Base-by-base conservation (phyloP, 306 rosid species). In the Arachis hypogaea region DNA sequence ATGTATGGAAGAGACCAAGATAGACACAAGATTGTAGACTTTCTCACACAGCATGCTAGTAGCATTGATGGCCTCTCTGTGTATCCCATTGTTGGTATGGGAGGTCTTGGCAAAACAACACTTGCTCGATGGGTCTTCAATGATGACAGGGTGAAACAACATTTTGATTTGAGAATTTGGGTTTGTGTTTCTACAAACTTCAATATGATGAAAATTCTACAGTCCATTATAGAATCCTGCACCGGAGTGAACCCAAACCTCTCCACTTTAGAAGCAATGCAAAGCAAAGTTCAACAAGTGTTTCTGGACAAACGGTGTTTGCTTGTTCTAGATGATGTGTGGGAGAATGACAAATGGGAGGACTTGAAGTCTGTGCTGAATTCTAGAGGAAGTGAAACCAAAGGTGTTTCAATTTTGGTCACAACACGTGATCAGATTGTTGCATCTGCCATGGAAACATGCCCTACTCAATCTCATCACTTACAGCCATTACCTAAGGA, bases 371-470 rank as follows among this genome's bases (percentile, higher is more conserved):
- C 12, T 14, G 46, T 7, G 2, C 16, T 79, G 58, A 49, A 11
- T 2, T 42, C 47, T 61, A 81, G 77, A 22, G 22, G 79, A 0
- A 0, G 18, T 18, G 18, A 18, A 49, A 42, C 67, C 5, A 44
- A 54, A 5, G 81, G 85, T 1, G 18, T 74, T 68, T 36, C 71
- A 2, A 1, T 85, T 41, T 18, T 85, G 7, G 82, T 82, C 30
- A 79, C 84, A 2, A 82, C 84, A 2, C 68, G 84, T 7, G 52
- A 12, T 6, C 5, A 7, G 0, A 29, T 9, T 6, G 84, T 76
- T 51, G 78, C 86, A 2, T 63, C 60, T 7, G 28, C 64, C n/a
- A 46, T 79, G 73, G 58, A 65, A 41, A 72, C 84, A 0, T 2
- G 5, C 2, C 61, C 68, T 5, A 6, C 18, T 18, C 18, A 18